Evolutionary conservation across 345 rosid genomes (phyloP).

Genomic region (Excoecaria agallocha): DNA sequence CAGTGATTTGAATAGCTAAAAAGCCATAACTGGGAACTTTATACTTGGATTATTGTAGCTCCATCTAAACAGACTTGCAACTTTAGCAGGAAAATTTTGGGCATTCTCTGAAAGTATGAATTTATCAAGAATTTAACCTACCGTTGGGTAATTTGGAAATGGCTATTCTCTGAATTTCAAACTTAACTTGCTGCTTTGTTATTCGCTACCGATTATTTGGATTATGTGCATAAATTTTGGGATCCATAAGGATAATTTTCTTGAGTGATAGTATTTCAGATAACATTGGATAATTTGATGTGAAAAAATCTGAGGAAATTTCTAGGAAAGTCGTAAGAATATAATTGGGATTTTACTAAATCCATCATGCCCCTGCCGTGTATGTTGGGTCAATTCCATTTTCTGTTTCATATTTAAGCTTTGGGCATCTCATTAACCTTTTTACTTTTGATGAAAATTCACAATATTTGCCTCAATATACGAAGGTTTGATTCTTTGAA

Average conservation of each 20-base stretch:
- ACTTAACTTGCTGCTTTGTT: background rate
- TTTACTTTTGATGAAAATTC: background rate
- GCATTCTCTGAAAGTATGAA: background rate
- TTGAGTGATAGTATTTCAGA: too few species aligned
- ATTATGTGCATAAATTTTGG: background rate
- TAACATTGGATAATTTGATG: background rate
- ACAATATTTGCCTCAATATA: too few species aligned
- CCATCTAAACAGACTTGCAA: background rate
- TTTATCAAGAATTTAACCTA: background rate
- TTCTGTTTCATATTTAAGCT: background rate
- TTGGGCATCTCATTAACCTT: background rate
- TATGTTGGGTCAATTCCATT: background rate
- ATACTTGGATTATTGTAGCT: background rate
- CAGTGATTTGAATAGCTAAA: background rate
- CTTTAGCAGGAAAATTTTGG: background rate
- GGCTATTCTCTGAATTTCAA: background rate
- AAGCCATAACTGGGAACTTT: background rate
- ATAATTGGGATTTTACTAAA: background rate
- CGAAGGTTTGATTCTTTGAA: constrained; percentile 12
- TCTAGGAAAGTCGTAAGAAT: background rate
- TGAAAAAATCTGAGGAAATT: background rate
- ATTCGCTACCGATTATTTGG: background rate
- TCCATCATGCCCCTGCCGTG: background rate
- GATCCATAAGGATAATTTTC: background rate
- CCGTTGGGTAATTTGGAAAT: background rate